Conservation (phyloP, 2,329 filamentous ascomycete genomes). For the Paraphaeosphaeria minitans region DNA sequence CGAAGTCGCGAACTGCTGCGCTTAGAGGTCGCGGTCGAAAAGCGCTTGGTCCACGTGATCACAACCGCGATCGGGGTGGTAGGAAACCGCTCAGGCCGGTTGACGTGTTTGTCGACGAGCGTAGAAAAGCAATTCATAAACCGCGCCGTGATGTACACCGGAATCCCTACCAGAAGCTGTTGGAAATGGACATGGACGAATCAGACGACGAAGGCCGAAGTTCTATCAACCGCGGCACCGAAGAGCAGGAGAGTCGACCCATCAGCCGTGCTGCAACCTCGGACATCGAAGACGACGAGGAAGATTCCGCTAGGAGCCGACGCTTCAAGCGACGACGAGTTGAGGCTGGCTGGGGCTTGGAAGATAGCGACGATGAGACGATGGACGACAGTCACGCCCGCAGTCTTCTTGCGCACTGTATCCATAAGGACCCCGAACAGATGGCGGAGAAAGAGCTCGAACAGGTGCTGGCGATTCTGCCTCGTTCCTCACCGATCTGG, state of each 20-base stretch:
- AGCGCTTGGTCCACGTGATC: constrained; percentile 52
- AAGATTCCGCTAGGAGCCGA: constrained; percentile 52
- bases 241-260: constrained; percentile 82
- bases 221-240: constrained; percentile 74
- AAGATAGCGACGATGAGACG: constrained; percentile 56
- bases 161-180: constrained; percentile 74
- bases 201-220: constrained; percentile 77
- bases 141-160: constrained; percentile 55
- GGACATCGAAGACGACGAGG: constrained; percentile 58
- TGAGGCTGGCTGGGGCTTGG: constrained; percentile 50
- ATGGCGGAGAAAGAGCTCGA: constrained; percentile 70
- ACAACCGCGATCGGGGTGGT: constrained; percentile 48
- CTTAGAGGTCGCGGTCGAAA: constrained; percentile 51
- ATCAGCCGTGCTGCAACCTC: constrained; percentile 68
- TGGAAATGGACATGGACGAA: constrained; percentile 78
- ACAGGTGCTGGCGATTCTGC: constrained; percentile 58
- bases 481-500: constrained; percentile 67
- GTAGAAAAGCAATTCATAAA: constrained; percentile 60
- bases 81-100: constrained; percentile 46
- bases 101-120: constrained; percentile 62
- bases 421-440: constrained; percentile 68
- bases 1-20: constrained; percentile 54
- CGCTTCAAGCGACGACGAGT: constrained; percentile 54
- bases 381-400: constrained; percentile 54
- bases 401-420: constrained; percentile 54